Evolutionary conservation across 208 protist genomes (phyloP).

Genomic region (Strigomonas culicis): DNA sequence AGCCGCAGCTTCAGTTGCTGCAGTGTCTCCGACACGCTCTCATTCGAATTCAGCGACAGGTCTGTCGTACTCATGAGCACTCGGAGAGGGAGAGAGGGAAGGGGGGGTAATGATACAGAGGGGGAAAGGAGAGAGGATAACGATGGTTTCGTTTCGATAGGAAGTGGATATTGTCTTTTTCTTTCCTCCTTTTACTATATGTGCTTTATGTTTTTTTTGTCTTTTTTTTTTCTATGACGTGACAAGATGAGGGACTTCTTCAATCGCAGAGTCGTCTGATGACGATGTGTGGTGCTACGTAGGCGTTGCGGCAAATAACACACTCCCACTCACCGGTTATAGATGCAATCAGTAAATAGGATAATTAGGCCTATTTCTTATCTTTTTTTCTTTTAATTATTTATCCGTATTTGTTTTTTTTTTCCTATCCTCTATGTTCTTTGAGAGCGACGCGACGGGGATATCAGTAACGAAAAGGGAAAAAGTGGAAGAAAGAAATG

Average conservation of each 20-base stretch:
- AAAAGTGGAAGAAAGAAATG: neutral
- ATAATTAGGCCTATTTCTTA: too few species aligned
- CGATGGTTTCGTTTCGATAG: neutral
- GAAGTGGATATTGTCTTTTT: too few species aligned
- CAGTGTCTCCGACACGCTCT: slow-evolving; percentile 15
- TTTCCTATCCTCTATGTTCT: neutral
- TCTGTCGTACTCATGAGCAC: neutral
- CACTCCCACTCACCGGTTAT: too few species aligned
- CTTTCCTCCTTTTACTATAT: neutral
- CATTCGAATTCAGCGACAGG: neutral
- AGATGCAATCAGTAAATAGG: too few species aligned
- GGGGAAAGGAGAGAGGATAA: neutral
- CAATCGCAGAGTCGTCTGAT: too few species aligned
- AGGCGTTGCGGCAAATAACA: too few species aligned
- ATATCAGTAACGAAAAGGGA: neutral
- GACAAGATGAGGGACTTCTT: too few species aligned
- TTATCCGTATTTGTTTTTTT: neutral
- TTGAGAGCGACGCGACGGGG: too few species aligned
- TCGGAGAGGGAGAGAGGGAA: neutral
- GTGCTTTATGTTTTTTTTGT: slow-evolving; percentile 1
- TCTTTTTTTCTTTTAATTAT: too few species aligned
- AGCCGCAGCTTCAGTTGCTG: slow-evolving; percentile 37
- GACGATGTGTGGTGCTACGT: too few species aligned
- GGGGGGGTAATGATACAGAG: neutral
- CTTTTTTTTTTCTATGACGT: neutral